Evolutionary conservation across 495 filamentous ascomycete species (phyloP).

Genomic region (Tuber calosporum): DNA sequence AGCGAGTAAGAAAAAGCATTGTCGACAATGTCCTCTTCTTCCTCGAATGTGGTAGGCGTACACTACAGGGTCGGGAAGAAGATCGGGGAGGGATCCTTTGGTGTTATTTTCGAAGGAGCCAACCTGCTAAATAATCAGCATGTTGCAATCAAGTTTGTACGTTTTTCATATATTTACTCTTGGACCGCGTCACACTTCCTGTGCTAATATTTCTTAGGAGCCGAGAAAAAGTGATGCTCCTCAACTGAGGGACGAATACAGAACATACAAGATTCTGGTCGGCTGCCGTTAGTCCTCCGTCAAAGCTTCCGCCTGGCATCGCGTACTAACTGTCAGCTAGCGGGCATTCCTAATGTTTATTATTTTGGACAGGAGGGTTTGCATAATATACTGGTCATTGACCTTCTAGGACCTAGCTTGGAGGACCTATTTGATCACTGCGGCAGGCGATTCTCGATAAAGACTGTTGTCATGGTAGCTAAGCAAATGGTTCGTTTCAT

Average conservation of each 20-base stretch:
- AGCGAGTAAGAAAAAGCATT: conserved; percentile 30
- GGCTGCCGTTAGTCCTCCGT: conserved; percentile 82
- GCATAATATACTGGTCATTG: conserved; percentile 98
- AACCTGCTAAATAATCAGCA: conserved; percentile 99
- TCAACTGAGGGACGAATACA: conserved; percentile 95
- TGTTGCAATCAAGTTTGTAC: conserved; percentile 98
- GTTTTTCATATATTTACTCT: conserved; percentile 43
- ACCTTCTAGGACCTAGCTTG: conserved; percentile 88
- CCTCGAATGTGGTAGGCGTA: conserved; percentile 96
- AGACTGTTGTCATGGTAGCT: conserved; percentile 98
- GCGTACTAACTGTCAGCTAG: conserved; percentile 47
- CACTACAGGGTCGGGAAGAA: conserved; percentile 99
- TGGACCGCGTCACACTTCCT: conserved; percentile 5
- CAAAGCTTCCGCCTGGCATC: conserved; percentile 18
- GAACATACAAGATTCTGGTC: conserved; percentile 98
- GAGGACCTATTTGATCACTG: conserved; percentile 99
- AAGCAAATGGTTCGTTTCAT: conserved; percentile 83
- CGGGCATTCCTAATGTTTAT: conserved; percentile 98
- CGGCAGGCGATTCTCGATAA: conserved; percentile 87
- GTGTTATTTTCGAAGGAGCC: conserved; percentile 97
- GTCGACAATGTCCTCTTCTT: conserved; percentile 74
- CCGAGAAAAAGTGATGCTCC: conserved; percentile 97
- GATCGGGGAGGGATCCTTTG: conserved; percentile 97
- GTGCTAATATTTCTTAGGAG: conserved; percentile 55
- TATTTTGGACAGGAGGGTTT: conserved; percentile 99